Evolutionary conservation across 306 rosid species (phyloP).

Genomic region (Senna siamea): DNA sequence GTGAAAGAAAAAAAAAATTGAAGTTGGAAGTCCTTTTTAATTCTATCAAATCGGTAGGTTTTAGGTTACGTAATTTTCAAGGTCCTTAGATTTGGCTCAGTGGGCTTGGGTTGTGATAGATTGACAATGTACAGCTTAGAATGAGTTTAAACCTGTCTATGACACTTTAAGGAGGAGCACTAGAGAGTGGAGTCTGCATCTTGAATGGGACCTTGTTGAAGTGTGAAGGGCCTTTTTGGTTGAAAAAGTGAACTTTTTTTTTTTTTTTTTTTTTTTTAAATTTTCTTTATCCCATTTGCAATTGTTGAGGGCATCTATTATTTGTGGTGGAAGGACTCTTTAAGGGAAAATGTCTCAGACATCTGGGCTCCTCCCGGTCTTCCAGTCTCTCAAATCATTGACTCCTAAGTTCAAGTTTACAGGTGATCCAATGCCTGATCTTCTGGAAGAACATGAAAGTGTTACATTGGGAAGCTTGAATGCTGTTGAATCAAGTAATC

Average conservation of each 20-base stretch:
- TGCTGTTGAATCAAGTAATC: constrained; percentile 38
- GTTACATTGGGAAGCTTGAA: constrained; percentile 45
- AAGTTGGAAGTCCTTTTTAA: constrained; percentile 15
- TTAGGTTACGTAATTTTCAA: constrained; percentile 23
- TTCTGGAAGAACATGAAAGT: constrained; percentile 41
- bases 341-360: constrained; percentile 59
- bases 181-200: constrained; percentile 45
- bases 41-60: constrained; percentile 39
- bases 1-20: neutral
- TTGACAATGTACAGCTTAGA: constrained; percentile 37
- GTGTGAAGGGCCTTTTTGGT: constrained; percentile 49
- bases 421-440: constrained; percentile 48
- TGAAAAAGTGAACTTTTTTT: constrained; percentile 37
- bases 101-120: constrained; percentile 18
- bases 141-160: constrained; percentile 48
- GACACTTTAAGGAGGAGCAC: constrained; percentile 44
- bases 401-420: constrained; percentile 62
- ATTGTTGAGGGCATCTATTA: constrained; percentile 41
- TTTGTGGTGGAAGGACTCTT: constrained; percentile 50
- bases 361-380: constrained; percentile 51
- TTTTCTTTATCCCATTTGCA: constrained; percentile 35
- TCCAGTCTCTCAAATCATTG: constrained; percentile 68
- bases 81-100: constrained; percentile 24
- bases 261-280: neutral
- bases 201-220: constrained; percentile 73